Evolutionary conservation across 192 early-diverging fungal species (phyloP).

Genomic region (Podochytrium sp.): DNA sequence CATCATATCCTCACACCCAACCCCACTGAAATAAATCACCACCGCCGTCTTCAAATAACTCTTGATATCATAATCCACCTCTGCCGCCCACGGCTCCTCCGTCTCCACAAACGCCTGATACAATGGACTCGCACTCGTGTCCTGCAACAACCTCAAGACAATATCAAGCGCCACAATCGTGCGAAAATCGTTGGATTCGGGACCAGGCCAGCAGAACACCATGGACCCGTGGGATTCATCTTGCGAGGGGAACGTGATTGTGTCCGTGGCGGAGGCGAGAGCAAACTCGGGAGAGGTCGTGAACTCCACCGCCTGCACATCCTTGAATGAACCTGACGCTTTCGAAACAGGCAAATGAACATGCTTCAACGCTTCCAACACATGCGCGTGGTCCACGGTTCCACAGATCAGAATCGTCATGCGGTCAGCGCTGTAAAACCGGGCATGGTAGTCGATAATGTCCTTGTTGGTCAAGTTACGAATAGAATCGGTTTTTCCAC

Average conservation of each 20-base stretch:
- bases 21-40: slow-evolving; percentile 67
- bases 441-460: slow-evolving; percentile 75
- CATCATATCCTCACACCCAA: slow-evolving; percentile 29
- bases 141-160: slow-evolving; percentile 71
- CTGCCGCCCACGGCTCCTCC: slow-evolving; percentile 61
- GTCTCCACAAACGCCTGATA: slow-evolving; percentile 79
- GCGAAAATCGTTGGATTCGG: slow-evolving; percentile 62
- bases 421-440: slow-evolving; percentile 75
- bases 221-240: slow-evolving; percentile 59
- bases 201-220: slow-evolving; percentile 75
- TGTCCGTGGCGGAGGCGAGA: neutral
- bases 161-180: slow-evolving; percentile 70
- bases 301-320: neutral
- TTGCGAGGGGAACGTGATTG: slow-evolving; percentile 42
- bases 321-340: too few relatives aligned
- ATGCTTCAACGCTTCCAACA: slow-evolving; percentile 57
- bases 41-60: slow-evolving; percentile 58
- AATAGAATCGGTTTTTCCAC: slow-evolving; percentile 77
- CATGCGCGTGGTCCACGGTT: slow-evolving; percentile 40
- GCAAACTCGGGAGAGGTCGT: neutral
- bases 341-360: neutral
- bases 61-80: slow-evolving; percentile 62
- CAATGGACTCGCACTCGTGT: slow-evolving; percentile 69
- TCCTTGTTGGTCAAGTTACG: slow-evolving; percentile 72
- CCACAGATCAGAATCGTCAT: slow-evolving; percentile 70